Conservation (phyloP, 140 eudicot species). For the Erigeron philadelphicus region DNA sequence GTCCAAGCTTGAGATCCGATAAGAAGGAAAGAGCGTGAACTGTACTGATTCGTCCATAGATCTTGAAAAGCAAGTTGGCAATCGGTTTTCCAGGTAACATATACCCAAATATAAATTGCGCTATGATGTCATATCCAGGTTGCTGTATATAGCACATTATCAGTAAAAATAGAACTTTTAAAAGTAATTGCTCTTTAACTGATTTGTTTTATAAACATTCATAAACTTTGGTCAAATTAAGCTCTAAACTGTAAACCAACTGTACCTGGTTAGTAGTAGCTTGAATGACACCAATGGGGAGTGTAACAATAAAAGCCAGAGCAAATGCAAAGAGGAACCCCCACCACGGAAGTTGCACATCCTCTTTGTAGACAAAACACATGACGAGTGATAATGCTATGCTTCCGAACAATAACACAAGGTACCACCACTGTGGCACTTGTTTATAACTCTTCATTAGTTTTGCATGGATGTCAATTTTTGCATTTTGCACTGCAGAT, state of each 20-base stretch:
- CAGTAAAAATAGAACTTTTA: neutral
- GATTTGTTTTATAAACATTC: too few relatives aligned
- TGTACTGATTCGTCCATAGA: conserved; percentile 85
- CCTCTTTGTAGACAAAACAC: conserved; percentile 81
- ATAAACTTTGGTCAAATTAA: neutral
- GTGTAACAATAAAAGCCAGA: conserved; percentile 76
- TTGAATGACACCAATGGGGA: conserved; percentile 95
- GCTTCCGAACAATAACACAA: conserved; percentile 58
- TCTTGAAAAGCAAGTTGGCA: conserved; percentile 86
- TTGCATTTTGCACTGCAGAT: conserved; percentile 62
- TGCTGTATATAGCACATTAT: conserved; percentile 44
- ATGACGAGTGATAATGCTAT: conserved; percentile 58
- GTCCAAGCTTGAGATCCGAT: conserved; percentile 87
- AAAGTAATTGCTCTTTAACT: neutral
- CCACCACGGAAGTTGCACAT: conserved; percentile 98
- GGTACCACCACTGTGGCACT: conserved; percentile 96
- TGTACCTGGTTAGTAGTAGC: conserved; percentile 89
- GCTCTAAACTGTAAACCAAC: neutral
- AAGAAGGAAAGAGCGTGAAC: conserved; percentile 82
- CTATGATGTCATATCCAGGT: conserved; percentile 96
- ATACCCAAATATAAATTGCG: conserved; percentile 85
- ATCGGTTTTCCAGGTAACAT: conserved; percentile 87
- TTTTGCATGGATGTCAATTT: conserved; percentile 67
- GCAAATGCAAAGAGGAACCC: conserved; percentile 79
- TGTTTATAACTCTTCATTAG: conserved; percentile 71